Percentiles rank a stretch among this genome's conserved stretches.
These are phyloP conservation scores for Termitomyces sp. DNA, from an alignment of 768 basidiomycete species.

Conservation along the genomic window DNA sequence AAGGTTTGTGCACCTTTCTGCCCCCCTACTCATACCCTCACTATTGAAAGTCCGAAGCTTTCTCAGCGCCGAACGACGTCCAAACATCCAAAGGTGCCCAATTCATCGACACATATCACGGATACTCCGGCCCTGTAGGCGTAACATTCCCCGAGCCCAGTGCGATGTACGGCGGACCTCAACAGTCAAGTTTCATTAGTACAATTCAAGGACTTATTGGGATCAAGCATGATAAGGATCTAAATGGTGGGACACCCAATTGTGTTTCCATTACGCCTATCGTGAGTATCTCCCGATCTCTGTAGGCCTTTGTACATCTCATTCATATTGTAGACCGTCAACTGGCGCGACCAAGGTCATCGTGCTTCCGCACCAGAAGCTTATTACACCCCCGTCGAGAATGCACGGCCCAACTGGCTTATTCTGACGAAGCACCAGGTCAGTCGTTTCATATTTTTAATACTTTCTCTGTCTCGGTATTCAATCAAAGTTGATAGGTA, in stretches of 20 bases:
- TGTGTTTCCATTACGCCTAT: constrained; percentile 55
- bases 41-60: constrained; percentile 37
- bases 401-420: constrained; percentile 43
- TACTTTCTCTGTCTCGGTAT: not conserved
- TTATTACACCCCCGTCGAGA: constrained; percentile 53
- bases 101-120: constrained; percentile 46
- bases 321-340: constrained; percentile 30
- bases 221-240: constrained; percentile 43
- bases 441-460: not conserved
- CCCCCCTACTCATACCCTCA: not conserved
- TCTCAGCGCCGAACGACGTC: constrained; percentile 42
- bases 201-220: constrained; percentile 47
- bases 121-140: constrained; percentile 50
- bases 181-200: constrained; percentile 45
- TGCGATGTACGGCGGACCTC: constrained; percentile 54
- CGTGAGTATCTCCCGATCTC: constrained; percentile 21
- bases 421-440: constrained; percentile 42
- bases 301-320: constrained; percentile 7
- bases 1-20: constrained; percentile 29
- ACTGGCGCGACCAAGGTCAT: constrained; percentile 46
- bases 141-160: constrained; percentile 42
- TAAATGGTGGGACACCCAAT: constrained; percentile 55
- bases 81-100: constrained; percentile 46
- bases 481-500: constrained; percentile 28
- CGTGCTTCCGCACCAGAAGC: constrained; percentile 54